A percentile compares a stretch with the other conserved stretches of the same genome.
phyloP scores from a whole-genome alignment of 2,329 filamentous ascomycete genomes.

The Fusarium luffae region DNA sequence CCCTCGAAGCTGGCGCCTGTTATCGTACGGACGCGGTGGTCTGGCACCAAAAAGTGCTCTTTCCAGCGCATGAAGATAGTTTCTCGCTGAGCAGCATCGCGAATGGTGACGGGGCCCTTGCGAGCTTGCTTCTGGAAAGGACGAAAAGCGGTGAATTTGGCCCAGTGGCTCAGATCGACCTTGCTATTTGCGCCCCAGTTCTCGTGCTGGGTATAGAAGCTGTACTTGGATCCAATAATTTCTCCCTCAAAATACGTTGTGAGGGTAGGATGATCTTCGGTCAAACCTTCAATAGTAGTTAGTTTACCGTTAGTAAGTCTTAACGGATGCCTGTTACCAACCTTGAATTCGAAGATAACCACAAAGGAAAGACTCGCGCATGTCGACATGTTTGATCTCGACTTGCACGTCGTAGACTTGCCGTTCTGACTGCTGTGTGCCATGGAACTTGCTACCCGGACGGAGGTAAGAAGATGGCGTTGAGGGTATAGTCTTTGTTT shows the following conservation, averaged over 20 bases:
- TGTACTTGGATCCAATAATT: slow-evolving; percentile 94
- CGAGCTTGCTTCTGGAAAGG: slow-evolving; percentile 72
- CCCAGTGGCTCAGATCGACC: slow-evolving; percentile 93
- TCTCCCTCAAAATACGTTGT: slow-evolving; percentile 99
- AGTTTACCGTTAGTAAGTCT: not conserved
- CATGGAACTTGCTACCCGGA: slow-evolving; percentile 86
- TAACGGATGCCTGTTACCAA: slow-evolving; percentile 49
- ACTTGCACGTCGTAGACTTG: slow-evolving; percentile 96
- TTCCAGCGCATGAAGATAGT: slow-evolving; percentile 99
- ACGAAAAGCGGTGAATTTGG: slow-evolving; percentile 86
- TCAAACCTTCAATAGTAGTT: slow-evolving; percentile 72
- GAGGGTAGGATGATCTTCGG: slow-evolving; percentile 94
- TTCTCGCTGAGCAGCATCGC: slow-evolving; percentile 82
- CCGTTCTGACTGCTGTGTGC: slow-evolving; percentile 91
- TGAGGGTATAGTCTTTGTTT: slow-evolving; percentile 73
- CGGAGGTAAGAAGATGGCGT: slow-evolving; percentile 89
- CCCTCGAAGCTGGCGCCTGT: slow-evolving; percentile 96
- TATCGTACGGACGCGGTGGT: slow-evolving; percentile 91
- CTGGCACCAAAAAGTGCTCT: slow-evolving; percentile 95
- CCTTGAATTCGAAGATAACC: slow-evolving; percentile 97
- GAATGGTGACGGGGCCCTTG: slow-evolving; percentile 66
- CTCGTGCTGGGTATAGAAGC: slow-evolving; percentile 89
- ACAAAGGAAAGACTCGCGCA: slow-evolving; percentile 92
- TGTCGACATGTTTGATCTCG: slow-evolving; percentile 95
- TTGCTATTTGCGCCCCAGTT: slow-evolving; percentile 93